phyloP scores from a whole-genome alignment of 441 rosid species.

The Jatropha multifida region DNA sequence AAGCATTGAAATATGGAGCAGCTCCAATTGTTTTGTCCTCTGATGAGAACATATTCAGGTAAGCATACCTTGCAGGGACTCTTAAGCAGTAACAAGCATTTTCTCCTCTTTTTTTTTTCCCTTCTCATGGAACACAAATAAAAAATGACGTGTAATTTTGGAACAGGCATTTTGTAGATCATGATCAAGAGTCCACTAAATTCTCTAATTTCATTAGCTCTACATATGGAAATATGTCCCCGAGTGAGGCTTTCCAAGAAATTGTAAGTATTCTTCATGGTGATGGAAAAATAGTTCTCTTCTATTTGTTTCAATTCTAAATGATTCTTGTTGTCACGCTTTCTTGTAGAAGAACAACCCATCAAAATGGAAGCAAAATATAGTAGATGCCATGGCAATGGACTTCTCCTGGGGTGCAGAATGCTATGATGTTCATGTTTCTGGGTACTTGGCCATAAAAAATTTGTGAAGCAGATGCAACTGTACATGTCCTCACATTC shows the following conservation, averaged over 20 bases:
- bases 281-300: neutral
- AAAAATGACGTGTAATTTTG: constrained; percentile 2
- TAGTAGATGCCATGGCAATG: constrained; percentile 50
- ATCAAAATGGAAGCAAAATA: constrained; percentile 49
- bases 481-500: constrained; percentile 10
- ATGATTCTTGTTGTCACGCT: neutral
- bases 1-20: constrained; percentile 75
- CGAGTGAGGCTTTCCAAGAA: constrained; percentile 55
- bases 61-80: constrained; percentile 19
- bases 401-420: constrained; percentile 74
- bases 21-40: constrained; percentile 47
- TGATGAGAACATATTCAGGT: constrained; percentile 40
- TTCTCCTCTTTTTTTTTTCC: neutral
- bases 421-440: constrained; percentile 55
- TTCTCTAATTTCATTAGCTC: constrained; percentile 44
- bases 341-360: constrained; percentile 43
- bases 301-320: neutral
- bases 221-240: constrained; percentile 47
- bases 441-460: constrained; percentile 53
- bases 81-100: neutral
- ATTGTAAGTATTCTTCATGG: constrained; percentile 43
- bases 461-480: constrained; percentile 37
- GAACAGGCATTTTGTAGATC: constrained; percentile 41
- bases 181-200: constrained; percentile 35
- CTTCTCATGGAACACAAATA: constrained; percentile 1